phyloP scores from a whole-genome alignment of 2,329 filamentous ascomycete species.

The Ophidiomyces ophidiicola region DNA sequence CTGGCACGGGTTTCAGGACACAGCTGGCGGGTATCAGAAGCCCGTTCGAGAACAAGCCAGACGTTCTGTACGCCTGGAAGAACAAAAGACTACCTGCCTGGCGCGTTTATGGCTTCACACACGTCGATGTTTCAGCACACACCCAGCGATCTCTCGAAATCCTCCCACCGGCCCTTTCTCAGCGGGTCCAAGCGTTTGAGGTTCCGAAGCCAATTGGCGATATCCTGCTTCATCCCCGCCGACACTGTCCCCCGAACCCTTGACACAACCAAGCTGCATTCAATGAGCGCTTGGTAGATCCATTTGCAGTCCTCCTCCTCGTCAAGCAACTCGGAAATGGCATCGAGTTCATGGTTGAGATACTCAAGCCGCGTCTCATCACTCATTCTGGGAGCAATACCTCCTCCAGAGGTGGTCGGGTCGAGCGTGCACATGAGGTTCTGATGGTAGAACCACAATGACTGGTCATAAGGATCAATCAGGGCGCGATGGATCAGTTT shows the following conservation, averaged over 20 bases:
- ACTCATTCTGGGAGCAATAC: conserved; percentile 54
- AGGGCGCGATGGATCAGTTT: conserved; percentile 62
- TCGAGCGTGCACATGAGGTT: conserved; percentile 63
- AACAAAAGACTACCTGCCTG: background rate
- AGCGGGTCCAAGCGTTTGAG: conserved; percentile 61
- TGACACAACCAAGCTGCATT: conserved; percentile 54
- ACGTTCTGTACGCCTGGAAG: no score
- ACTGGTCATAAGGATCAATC: conserved; percentile 88
- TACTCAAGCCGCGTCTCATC: conserved; percentile 52
- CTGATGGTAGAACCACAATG: conserved; percentile 93
- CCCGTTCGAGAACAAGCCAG: background rate
- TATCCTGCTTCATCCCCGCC: conserved; percentile 34
- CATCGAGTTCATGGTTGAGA: conserved; percentile 58
- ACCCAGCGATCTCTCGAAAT: conserved; percentile 44
- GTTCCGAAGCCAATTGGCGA: conserved; percentile 50
- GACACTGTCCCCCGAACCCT: conserved; percentile 38
- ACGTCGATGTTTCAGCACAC: background rate
- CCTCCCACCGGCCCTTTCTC: conserved; percentile 61
- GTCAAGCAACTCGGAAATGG: conserved; percentile 54
- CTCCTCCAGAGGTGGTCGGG: conserved; percentile 34
- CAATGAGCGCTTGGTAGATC: conserved; percentile 76
- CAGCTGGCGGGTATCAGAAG: background rate
- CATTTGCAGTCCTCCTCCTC: conserved; percentile 66
- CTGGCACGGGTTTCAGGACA: background rate
- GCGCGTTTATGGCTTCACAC: background rate